Percentiles rank a stretch among this genome's conserved stretches.
Evolutionary conservation across 768 basidiomycete genomes (phyloP).

Genomic region (Sporobolomyces pararoseus): DNA sequence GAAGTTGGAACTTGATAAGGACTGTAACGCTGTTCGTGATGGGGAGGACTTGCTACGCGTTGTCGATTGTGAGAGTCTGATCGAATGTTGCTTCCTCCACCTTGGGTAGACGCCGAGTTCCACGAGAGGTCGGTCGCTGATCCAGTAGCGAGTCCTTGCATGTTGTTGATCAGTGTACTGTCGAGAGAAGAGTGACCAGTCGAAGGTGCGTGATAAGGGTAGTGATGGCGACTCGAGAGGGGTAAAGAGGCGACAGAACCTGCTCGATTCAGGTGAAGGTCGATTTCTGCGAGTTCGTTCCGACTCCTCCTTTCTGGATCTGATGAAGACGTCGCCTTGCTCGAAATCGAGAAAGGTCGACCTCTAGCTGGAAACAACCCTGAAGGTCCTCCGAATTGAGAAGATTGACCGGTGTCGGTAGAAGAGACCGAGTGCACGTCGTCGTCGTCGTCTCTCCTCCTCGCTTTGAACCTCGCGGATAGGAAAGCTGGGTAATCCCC

Average conservation of each 20-base stretch:
- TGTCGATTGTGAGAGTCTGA: slow-evolving; percentile 19
- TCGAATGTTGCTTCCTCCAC: neutral
- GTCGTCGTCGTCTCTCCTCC: slow-evolving; percentile 71
- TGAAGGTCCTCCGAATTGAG: slow-evolving; percentile 18
- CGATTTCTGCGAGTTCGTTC: slow-evolving; percentile 15
- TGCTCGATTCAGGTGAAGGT: slow-evolving; percentile 16
- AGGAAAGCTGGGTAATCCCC: slow-evolving; percentile 15
- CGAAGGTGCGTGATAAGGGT: slow-evolving; percentile 26
- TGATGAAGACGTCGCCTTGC: slow-evolving; percentile 40
- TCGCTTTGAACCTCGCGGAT: slow-evolving; percentile 64
- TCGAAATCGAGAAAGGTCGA: slow-evolving; percentile 42
- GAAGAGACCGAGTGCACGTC: slow-evolving; percentile 90
- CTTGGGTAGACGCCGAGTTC: slow-evolving; percentile 12
- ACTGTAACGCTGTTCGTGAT: slow-evolving; percentile 32
- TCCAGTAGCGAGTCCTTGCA: slow-evolving; percentile 35
- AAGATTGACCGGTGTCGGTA: slow-evolving; percentile 68
- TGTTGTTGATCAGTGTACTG: slow-evolving; percentile 20
- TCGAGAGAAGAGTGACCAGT: slow-evolving; percentile 41
- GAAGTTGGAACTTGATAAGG: slow-evolving; percentile 22
- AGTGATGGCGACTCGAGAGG: slow-evolving; percentile 8
- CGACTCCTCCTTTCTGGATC: slow-evolving; percentile 34
- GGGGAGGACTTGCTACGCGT: slow-evolving; percentile 14
- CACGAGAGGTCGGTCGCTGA: slow-evolving; percentile 21
- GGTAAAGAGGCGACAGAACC: slow-evolving; percentile 18
- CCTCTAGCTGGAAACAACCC: slow-evolving; percentile 27